These are phyloP conservation scores for Eucalyptus camaldulensis DNA, from an alignment of 345 rosid species.

Conservation along the genomic window DNA sequence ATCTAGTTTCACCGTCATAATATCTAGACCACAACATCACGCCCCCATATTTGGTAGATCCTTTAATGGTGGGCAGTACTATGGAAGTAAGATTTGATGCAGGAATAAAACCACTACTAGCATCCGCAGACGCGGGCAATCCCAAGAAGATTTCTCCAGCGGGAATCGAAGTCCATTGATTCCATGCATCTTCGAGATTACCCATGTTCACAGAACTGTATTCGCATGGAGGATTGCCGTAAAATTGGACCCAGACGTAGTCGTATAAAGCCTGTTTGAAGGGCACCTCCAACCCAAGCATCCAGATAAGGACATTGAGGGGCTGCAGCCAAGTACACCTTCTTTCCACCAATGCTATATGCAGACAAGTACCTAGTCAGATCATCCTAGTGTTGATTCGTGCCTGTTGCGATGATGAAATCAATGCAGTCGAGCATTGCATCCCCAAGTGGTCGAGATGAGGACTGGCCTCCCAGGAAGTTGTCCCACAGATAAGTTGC, in stretches of 20 bases:
- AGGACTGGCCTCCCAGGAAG: slow-evolving; percentile 7
- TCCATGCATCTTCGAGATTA: slow-evolving; percentile 1
- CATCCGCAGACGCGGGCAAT: slow-evolving; percentile 2
- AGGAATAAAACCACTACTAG: slow-evolving; percentile 7
- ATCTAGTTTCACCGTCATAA: slow-evolving; percentile 4
- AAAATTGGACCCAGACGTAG: slow-evolving; percentile 14
- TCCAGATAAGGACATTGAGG: slow-evolving; percentile 15
- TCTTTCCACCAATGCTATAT: slow-evolving; percentile 4
- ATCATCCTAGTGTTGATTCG: slow-evolving; percentile 1
- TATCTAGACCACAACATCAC: slow-evolving; percentile 15
- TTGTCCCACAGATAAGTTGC: slow-evolving; percentile 14
- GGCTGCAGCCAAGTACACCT: slow-evolving; percentile 10
- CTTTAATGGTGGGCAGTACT: slow-evolving; percentile 3
- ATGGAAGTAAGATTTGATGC: not conserved
- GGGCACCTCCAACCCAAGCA: slow-evolving; percentile 1
- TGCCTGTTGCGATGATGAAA: slow-evolving; percentile 11
- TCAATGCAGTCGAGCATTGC: slow-evolving; percentile 8
- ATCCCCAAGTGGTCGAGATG: not conserved
- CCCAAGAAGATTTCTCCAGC: slow-evolving; percentile 6
- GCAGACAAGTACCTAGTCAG: slow-evolving; percentile 6
- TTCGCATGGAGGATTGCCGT: slow-evolving; percentile 10
- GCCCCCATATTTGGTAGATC: slow-evolving; percentile 9
- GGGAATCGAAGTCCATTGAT: not conserved
- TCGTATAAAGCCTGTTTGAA: slow-evolving; percentile 5
- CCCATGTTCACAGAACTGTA: not conserved